These are phyloP conservation scores for Xerocomellus chrysenteron DNA, from an alignment of 768 basidiomycete species.

Conservation along the genomic window DNA sequence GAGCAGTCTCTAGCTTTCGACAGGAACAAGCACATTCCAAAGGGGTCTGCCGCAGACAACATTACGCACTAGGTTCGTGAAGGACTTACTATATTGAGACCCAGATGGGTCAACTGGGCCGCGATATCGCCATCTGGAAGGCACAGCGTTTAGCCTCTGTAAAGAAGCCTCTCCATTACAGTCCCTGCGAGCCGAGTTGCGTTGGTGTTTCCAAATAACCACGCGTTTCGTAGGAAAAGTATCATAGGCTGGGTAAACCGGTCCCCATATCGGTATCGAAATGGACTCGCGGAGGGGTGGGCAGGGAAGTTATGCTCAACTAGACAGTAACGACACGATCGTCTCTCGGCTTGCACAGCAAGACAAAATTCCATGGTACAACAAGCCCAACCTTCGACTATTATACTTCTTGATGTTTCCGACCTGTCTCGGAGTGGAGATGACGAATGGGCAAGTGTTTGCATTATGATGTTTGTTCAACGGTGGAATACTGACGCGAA, in stretches of 20 bases:
- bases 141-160: too few species aligned
- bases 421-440: conserved; percentile 16
- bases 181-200: too few species aligned
- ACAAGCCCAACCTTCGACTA: conserved; percentile 53
- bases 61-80: too few species aligned
- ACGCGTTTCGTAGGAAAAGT: neutral
- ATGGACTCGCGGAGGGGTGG: conserved; percentile 3
- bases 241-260: neutral
- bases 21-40: neutral
- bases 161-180: neutral
- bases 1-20: neutral
- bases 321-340: conserved; percentile 1
- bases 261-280: neutral
- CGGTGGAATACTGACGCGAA: neutral
- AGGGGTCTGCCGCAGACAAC: too few species aligned
- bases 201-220: too few species aligned
- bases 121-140: too few species aligned
- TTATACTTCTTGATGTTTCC: conserved; percentile 59
- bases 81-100: too few species aligned
- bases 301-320: neutral
- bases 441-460: conserved; percentile 9
- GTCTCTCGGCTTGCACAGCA: conserved; percentile 23
- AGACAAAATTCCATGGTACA: conserved; percentile 59
- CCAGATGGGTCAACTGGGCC: too few species aligned
- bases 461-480: neutral